Conservation (phyloP, 2,329 filamentous ascomycete genomes). For the Taxawa tesnikishii region DNA sequence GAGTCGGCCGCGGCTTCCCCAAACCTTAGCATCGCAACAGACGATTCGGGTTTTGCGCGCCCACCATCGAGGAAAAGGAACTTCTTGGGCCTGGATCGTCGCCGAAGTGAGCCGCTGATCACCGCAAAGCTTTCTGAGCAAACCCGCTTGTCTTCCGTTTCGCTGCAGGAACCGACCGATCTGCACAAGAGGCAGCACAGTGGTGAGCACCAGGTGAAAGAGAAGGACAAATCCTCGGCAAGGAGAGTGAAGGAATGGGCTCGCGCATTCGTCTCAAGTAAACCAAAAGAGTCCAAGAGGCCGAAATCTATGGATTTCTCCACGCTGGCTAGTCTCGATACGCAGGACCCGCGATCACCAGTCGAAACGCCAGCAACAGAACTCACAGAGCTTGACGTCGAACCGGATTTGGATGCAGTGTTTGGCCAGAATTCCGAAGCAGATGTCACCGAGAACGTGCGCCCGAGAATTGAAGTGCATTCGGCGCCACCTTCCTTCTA, state of each 20-base stretch:
- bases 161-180: slow-evolving; percentile 16
- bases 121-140: slow-evolving; percentile 12
- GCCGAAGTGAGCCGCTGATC: slow-evolving; percentile 25
- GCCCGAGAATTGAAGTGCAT: not conserved
- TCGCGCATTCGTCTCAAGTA: slow-evolving; percentile 24
- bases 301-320: slow-evolving; percentile 1
- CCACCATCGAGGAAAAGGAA: slow-evolving; percentile 41
- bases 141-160: slow-evolving; percentile 17
- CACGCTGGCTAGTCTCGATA: not conserved
- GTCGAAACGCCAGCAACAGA: not conserved
- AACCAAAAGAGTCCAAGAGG: slow-evolving; percentile 8
- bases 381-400: not conserved
- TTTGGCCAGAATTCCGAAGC: slow-evolving; percentile 8
- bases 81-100: slow-evolving; percentile 48
- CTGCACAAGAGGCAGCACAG: not conserved
- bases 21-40: not conserved
- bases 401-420: slow-evolving; percentile 9
- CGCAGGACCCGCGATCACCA: not conserved
- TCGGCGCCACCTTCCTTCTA: not conserved
- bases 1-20: slow-evolving; percentile 8
- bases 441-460: slow-evolving; percentile 4
- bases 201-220: not conserved
- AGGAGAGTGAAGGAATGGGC: slow-evolving; percentile 66
- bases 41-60: not conserved
- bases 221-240: slow-evolving; percentile 15